Evolutionary conservation across 2,329 filamentous ascomycete species (phyloP).

Genomic region (Ophiobolus disseminans): DNA sequence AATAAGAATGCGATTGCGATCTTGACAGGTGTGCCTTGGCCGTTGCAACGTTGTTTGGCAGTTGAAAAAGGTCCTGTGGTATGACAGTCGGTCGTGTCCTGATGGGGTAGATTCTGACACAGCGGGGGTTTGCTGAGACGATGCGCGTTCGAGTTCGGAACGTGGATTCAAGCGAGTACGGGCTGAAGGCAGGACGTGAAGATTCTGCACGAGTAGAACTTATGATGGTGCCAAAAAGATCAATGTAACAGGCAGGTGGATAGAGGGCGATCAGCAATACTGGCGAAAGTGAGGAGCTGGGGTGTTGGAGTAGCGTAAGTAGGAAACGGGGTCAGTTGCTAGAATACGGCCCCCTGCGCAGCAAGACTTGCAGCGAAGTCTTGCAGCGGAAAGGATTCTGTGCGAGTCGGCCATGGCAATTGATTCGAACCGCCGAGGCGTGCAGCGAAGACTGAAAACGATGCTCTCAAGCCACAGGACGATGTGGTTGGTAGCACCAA

Average conservation of each 20-base stretch:
- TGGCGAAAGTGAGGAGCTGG: conserved; percentile 2
- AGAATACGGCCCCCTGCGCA: conserved; percentile 28
- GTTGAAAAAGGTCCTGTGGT: conserved; percentile 11
- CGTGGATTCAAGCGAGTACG: conserved; percentile 13
- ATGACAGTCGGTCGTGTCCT: conserved; percentile 12
- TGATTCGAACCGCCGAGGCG: conserved; percentile 40
- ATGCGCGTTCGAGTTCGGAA: conserved; percentile 39
- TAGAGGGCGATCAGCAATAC: conserved; percentile 21
- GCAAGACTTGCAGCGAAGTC: conserved; percentile 28
- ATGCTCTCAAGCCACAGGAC: conserved; percentile 30
- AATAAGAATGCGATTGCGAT: neutral
- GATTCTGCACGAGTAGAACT: conserved; percentile 2
- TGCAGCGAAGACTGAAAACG: conserved; percentile 26
- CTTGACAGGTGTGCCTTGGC: conserved; percentile 17
- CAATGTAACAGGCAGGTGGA: conserved; percentile 22
- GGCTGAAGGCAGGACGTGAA: conserved; percentile 11
- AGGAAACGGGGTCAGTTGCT: conserved; percentile 18
- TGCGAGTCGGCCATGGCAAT: conserved; percentile 28
- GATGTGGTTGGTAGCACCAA: conserved; percentile 44
- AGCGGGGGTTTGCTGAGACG: conserved; percentile 44
- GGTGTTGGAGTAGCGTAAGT: conserved; percentile 24
- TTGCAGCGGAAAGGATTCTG: conserved; percentile 24
- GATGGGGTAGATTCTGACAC: conserved; percentile 32
- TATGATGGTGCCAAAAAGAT: conserved; percentile 1
- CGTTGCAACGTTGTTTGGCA: conserved; percentile 17